A percentile compares a stretch with the other conserved stretches of the same genome.
Evolutionary conservation across 805 yeast species (phyloP).

Genomic region (Lachancea dasiensis): DNA sequence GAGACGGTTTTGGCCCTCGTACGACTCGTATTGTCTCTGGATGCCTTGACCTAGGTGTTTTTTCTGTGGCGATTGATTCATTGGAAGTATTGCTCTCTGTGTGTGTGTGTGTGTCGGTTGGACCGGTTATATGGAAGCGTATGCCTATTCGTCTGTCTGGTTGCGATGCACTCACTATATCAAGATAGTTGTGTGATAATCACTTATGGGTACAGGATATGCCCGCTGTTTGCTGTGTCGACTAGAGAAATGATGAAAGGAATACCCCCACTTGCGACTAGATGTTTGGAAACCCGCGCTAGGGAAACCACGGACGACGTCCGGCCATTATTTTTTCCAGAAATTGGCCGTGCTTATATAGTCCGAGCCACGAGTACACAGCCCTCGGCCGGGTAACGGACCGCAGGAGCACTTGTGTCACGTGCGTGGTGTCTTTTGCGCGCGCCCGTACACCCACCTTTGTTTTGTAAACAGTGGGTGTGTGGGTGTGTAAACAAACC

Average conservation of each 20-base stretch:
- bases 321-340: background rate
- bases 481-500: constrained; percentile 11
- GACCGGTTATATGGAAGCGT: background rate
- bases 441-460: constrained; percentile 4
- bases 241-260: too few relatives aligned
- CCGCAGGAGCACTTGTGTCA: background rate
- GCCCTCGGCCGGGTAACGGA: background rate
- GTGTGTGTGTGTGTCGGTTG: background rate
- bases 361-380: background rate
- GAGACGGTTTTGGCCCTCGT: constrained; percentile 34
- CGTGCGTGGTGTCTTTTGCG: too few relatives aligned
- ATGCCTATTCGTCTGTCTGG: background rate
- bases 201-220: too few relatives aligned
- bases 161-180: background rate
- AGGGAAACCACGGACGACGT: too few relatives aligned
- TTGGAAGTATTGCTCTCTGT: background rate
- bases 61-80: constrained; percentile 30
- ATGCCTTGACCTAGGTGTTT: constrained; percentile 30
- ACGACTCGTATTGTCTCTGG: constrained; percentile 20
- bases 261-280: too few relatives aligned
- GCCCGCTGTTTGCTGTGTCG: too few relatives aligned
- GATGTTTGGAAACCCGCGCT: too few relatives aligned
- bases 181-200: too few relatives aligned
- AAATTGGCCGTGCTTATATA: constrained; percentile 1
- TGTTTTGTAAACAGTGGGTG: constrained; percentile 13